Evolutionary conservation across 2,329 filamentous ascomycete genomes (phyloP).

Genomic region (Exophiala bonariae): DNA sequence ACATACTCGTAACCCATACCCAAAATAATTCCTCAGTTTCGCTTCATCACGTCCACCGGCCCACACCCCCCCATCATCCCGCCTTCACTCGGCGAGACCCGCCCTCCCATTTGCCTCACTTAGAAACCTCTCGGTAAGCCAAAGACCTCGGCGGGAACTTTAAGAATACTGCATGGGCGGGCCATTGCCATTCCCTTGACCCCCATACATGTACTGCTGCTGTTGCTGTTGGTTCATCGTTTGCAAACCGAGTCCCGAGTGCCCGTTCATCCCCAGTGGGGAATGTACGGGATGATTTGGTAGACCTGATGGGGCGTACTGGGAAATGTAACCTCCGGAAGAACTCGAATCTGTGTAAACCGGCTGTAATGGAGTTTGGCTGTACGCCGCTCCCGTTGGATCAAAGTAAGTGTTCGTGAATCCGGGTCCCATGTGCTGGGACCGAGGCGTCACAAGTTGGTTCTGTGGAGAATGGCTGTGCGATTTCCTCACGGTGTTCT

Average conservation of each 20-base stretch:
- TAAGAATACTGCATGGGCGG: too few relatives aligned
- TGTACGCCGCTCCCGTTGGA: conserved; percentile 6
- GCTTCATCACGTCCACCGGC: not conserved
- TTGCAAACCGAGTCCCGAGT: conserved; percentile 18
- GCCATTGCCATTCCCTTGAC: not conserved
- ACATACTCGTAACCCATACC: not conserved
- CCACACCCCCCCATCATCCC: too few relatives aligned
- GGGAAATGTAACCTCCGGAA: conserved; percentile 10
- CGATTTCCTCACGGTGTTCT: conserved; percentile 2
- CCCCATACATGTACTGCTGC: conserved; percentile 11
- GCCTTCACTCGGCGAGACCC: too few relatives aligned
- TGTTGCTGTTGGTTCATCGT: conserved; percentile 6
- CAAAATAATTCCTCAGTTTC: not conserved
- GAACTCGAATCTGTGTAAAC: conserved; percentile 13
- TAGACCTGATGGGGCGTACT: conserved; percentile 13
- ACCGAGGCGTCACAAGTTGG: conserved; percentile 14
- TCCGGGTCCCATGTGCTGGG: conserved; percentile 8
- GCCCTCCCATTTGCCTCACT: too few relatives aligned
- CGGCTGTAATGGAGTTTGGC: conserved; percentile 10
- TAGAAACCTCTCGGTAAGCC: too few relatives aligned
- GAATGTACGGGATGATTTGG: conserved; percentile 5
- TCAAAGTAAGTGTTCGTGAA: conserved; percentile 11
- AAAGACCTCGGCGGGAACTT: too few relatives aligned
- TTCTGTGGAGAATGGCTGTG: conserved; percentile 16
- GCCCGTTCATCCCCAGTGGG: conserved; percentile 6